Evolutionary conservation across 2,329 filamentous ascomycete species (phyloP), one percentile per base, ranked within the genome.

Genomic region (Colletotrichum viniferum): DNA sequence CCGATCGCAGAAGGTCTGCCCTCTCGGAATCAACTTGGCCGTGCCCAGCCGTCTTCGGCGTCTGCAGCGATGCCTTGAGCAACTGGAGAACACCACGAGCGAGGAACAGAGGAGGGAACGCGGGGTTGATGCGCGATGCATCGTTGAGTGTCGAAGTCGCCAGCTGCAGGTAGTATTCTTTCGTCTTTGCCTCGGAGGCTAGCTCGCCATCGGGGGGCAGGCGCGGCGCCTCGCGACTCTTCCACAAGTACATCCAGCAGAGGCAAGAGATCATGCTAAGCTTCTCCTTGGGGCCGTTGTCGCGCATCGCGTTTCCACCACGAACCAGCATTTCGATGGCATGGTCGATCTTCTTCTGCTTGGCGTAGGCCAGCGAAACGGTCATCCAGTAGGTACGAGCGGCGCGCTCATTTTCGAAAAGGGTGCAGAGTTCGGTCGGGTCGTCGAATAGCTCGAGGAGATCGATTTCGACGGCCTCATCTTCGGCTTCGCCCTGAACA

Each of bases 301-400:
- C 90, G 80, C 95, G 92, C 79, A 92, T 89, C 77, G 94, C 95
- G 76, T 90, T 90, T 79, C 95, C 88, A 64, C 95, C 95, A 80
- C 95, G 94, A 65, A 93, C 92, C 79, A 94, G 87, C 87, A 93
- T 93, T 83, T 94, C 92, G 79, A 94, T 93, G 73, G 92, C 92
- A 86, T 97, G 94, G 82, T 98, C 96, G 77, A 97, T 92, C 86
- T 98, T 98, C 82, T 94, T 93, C 86, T 98, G 95, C 87, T 98
- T 99, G 55, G 97, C 96, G 82, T 99, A 99, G 63, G 96, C 96
- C 74, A 98, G 90, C 56, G 97, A 95, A 78, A 98, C 97, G n/a
- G 95, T 96, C 89, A 99, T 96, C 97, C 97, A 99, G 79, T 97
- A 97, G 68, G 93, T 95, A 81, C 96, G 96, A 48, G 95, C 94